phyloP scores from a whole-genome alignment of 176 grass and related monocot genomes.

The Aegilops umbellulata region DNA sequence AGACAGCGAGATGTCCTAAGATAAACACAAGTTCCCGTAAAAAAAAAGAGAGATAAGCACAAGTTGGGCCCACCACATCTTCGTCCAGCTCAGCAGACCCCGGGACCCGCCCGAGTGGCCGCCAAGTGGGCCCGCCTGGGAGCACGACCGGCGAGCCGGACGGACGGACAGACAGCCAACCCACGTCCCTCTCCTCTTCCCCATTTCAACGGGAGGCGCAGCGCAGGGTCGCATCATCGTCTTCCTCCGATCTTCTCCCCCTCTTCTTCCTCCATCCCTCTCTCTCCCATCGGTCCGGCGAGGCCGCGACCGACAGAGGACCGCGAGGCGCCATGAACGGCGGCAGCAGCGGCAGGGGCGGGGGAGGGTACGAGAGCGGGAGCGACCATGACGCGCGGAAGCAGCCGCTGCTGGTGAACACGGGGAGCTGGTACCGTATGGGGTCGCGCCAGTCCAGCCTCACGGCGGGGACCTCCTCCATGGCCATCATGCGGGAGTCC shows the following conservation, averaged over 20 bases:
- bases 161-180: neutral
- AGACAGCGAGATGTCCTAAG: too few relatives aligned
- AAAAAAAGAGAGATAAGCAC: too few relatives aligned
- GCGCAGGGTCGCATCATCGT: neutral
- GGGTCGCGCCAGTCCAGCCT: constrained; percentile 76
- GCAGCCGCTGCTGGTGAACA: constrained; percentile 75
- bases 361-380: constrained; percentile 55
- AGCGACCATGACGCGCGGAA: constrained; percentile 66
- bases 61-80: too few relatives aligned
- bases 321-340: constrained; percentile 19
- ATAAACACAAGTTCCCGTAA: too few relatives aligned
- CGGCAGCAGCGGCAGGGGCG: neutral
- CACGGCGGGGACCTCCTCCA: constrained; percentile 59
- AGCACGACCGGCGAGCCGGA: neutral
- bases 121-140: neutral
- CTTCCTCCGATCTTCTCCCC: neutral
- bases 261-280: neutral
- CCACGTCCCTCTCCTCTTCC: neutral
- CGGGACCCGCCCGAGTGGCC: too few relatives aligned
- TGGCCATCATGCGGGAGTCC: constrained; percentile 53
- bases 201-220: neutral
- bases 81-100: too few relatives aligned
- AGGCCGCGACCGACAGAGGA: too few relatives aligned
- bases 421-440: constrained; percentile 96
- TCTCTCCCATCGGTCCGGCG: neutral